A percentile compares a stretch with the other conserved stretches of the same genome.
These are phyloP conservation scores for Pseudopithomyces maydicus DNA, from an alignment of 2,329 filamentous ascomycete species.

Conservation along the genomic window DNA sequence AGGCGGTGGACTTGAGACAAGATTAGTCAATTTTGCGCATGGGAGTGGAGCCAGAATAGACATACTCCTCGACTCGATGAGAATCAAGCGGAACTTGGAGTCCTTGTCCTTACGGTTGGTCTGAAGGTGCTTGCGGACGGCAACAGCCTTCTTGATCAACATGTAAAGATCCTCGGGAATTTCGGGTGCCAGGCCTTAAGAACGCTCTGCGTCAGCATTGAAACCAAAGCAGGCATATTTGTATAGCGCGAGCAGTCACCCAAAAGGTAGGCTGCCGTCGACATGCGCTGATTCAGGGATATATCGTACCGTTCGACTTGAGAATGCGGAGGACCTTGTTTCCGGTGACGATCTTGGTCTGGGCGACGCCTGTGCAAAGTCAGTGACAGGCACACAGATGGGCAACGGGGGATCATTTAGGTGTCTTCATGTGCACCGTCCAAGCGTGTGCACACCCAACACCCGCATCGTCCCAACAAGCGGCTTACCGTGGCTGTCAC, in stretches of 20 bases:
- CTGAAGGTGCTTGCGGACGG: conserved; percentile 99
- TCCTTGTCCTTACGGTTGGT: conserved; percentile 99
- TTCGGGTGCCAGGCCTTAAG: conserved; percentile 91
- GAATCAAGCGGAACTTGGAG: conserved; percentile 76
- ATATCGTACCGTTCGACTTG: conserved; percentile 90
- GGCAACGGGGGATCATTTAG: too few species aligned
- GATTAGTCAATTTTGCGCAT: background rate
- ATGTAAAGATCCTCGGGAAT: conserved; percentile 99
- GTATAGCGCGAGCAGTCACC: conserved; percentile 71
- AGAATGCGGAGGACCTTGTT: conserved; percentile 99
- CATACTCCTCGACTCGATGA: conserved; percentile 19
- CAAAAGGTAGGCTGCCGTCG: conserved; percentile 38
- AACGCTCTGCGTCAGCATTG: conserved; percentile 1
- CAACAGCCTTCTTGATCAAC: conserved; percentile 97
- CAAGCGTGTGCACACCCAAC: too few species aligned
- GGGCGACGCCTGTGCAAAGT: conserved; percentile 62
- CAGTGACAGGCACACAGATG: too few species aligned
- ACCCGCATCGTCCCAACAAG: too few species aligned
- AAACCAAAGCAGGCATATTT: conserved; percentile 50
- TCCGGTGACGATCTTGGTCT: conserved; percentile 81
- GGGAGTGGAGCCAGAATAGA: conserved; percentile 1
- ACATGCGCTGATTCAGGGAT: conserved; percentile 49
- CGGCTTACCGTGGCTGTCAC: conserved; percentile 87
- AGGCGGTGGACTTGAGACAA: conserved; percentile 98
- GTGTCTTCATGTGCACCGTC: too few species aligned